Evolutionary conservation across 768 basidiomycete species (phyloP).

Genomic region (Galerina marginata): DNA sequence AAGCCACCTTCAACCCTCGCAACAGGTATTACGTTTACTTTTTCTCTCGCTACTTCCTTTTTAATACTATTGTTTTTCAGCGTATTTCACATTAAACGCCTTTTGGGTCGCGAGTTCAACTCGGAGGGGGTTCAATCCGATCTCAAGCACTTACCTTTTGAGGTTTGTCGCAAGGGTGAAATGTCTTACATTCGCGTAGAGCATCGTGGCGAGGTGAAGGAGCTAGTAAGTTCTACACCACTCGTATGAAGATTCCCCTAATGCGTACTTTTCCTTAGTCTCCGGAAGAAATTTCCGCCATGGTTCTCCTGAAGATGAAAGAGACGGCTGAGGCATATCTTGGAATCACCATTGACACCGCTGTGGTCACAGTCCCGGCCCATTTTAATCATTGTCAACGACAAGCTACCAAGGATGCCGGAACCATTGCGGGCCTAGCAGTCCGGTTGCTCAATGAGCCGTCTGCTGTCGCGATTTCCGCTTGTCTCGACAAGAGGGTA

Average conservation of each 20-base stretch:
- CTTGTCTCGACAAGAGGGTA: conserved; percentile 96
- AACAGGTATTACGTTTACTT: too few relatives aligned
- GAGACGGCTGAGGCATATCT: not conserved
- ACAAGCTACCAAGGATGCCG: conserved; percentile 98
- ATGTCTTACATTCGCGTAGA: not conserved
- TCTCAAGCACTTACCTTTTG: not conserved
- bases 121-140: not conserved
- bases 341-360: not conserved
- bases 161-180: not conserved
- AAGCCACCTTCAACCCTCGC: too few relatives aligned
- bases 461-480: conserved; percentile 96
- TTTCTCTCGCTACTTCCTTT: too few relatives aligned
- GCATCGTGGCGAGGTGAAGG: not conserved
- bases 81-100: too few relatives aligned
- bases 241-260: not conserved
- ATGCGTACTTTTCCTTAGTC: not conserved
- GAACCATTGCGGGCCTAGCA: conserved; percentile 90
- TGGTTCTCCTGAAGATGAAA: not conserved
- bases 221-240: not conserved
- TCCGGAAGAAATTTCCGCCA: not conserved
- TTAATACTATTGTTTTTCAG: too few relatives aligned
- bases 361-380: not conserved
- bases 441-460: conserved; percentile 99
- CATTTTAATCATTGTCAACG: conserved; percentile 96
- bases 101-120: too few relatives aligned